Evolutionary conservation across 495 filamentous ascomycete species (phyloP).

Genomic region (Daldinia childiae): DNA sequence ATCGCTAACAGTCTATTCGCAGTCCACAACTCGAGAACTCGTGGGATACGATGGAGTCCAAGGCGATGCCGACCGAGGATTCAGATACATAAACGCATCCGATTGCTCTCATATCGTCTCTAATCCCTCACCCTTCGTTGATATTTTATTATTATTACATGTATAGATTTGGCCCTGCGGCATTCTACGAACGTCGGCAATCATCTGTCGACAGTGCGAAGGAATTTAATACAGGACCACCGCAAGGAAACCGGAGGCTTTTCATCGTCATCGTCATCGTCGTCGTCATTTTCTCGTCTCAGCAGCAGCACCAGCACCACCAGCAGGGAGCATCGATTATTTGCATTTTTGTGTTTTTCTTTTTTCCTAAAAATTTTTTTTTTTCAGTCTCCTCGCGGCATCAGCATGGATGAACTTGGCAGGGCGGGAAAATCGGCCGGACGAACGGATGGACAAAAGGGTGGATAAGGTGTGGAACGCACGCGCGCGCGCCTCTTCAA

Average conservation of each 20-base stretch:
- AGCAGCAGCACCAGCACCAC: background rate
- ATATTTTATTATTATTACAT: conserved; percentile 1
- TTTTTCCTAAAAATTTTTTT: background rate
- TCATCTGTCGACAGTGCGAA: conserved; percentile 5
- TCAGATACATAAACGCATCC: conserved; percentile 21
- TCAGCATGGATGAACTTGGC: conserved; percentile 36
- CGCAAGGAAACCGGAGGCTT: conserved; percentile 36
- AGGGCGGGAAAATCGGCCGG: conserved; percentile 37
- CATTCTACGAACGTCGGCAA: background rate
- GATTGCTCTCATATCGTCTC: background rate
- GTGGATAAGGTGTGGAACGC: conserved; percentile 24
- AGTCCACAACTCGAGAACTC: conserved; percentile 36
- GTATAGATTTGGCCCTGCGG: background rate
- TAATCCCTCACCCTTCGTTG: conserved; percentile 1
- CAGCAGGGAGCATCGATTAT: background rate
- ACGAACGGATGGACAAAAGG: conserved; percentile 38
- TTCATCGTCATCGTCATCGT: conserved; percentile 8
- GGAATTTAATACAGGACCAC: conserved; percentile 32
- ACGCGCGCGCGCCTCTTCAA: background rate
- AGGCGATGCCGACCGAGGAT: conserved; percentile 35
- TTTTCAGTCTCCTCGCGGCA: conserved; percentile 10
- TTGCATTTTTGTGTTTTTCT: background rate
- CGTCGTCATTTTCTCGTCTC: background rate
- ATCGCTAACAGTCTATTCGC: conserved; percentile 16
- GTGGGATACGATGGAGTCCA: conserved; percentile 43